Evolutionary conservation across 495 filamentous ascomycete genomes (phyloP).

Genomic region (Evernia prunastri): DNA sequence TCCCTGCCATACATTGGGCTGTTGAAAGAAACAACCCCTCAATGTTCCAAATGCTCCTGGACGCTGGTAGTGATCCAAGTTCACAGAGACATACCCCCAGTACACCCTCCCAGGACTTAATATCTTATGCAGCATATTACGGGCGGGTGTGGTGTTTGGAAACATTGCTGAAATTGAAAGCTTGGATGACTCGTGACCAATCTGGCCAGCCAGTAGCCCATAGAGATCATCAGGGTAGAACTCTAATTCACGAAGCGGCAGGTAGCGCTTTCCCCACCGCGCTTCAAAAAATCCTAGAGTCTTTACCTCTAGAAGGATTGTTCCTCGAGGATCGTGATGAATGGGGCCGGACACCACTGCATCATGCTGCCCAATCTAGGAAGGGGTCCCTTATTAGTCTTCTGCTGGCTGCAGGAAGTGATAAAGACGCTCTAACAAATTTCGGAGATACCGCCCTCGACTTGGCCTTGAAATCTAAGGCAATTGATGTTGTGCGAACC

Average conservation of each 20-base stretch:
- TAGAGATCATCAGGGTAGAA: neutral
- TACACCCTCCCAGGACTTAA: neutral
- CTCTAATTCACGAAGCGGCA: neutral
- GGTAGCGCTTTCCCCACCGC: neutral
- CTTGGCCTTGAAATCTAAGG: conserved; percentile 1
- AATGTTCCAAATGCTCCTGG: neutral
- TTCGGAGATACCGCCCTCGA: neutral
- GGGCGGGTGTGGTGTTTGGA: neutral
- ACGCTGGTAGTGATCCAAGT: neutral
- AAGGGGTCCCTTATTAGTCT: neutral
- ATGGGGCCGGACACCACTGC: neutral
- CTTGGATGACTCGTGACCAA: neutral
- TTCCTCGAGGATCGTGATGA: neutral
- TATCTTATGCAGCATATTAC: neutral
- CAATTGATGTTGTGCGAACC: neutral
- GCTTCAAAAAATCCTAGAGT: neutral
- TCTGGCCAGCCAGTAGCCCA: neutral
- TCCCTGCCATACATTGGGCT: neutral
- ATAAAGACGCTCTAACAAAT: neutral
- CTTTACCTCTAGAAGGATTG: neutral
- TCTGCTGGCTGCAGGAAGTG: neutral
- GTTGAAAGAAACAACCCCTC: neutral
- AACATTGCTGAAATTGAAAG: neutral
- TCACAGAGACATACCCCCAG: neutral
- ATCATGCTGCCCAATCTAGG: neutral